These are phyloP conservation scores for Penicillium bialowiezense DNA, from an alignment of 495 filamentous ascomycete species.

Conservation along the genomic window DNA sequence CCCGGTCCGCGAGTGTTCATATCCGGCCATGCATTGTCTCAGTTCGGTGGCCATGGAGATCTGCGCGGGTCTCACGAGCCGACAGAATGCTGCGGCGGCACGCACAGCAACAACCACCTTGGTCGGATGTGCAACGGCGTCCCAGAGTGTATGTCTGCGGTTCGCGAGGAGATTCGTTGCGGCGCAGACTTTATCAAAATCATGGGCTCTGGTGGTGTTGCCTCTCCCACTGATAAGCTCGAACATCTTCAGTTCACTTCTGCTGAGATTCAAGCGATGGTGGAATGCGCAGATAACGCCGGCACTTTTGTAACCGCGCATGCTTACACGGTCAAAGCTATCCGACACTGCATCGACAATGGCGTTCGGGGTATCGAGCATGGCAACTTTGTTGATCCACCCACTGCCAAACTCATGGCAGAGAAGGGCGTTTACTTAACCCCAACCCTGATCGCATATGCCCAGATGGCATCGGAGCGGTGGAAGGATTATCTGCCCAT, in stretches of 20 bases:
- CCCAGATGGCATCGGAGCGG: constrained; percentile 42
- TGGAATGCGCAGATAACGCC: constrained; percentile 39
- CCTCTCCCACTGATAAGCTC: constrained; percentile 47
- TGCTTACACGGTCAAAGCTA: constrained; percentile 50
- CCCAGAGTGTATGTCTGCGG: constrained; percentile 45
- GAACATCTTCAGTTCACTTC: constrained; percentile 50
- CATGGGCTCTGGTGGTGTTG: constrained; percentile 54
- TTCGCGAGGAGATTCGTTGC: constrained; percentile 48
- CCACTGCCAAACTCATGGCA: constrained; percentile 47
- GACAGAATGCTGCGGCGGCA: constrained; percentile 43
- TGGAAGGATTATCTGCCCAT: constrained; percentile 43
- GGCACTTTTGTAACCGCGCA: constrained; percentile 56
- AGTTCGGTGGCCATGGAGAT: constrained; percentile 58
- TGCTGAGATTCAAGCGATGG: constrained; percentile 51
- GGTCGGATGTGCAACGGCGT: constrained; percentile 50
- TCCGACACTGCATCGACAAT: constrained; percentile 52
- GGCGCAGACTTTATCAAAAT: constrained; percentile 59
- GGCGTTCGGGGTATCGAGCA: constrained; percentile 57
- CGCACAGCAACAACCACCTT: constrained; percentile 23
- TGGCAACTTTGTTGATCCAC: constrained; percentile 50
- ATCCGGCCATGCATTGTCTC: constrained; percentile 41
- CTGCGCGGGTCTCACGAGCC: constrained; percentile 31
- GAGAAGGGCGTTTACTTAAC: constrained; percentile 47
- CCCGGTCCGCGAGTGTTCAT: constrained; percentile 49
- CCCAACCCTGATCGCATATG: constrained; percentile 52